Base-by-base conservation (phyloP, 1,284 basidiomycete species). In the Cystobasidium pallidum region DNA sequence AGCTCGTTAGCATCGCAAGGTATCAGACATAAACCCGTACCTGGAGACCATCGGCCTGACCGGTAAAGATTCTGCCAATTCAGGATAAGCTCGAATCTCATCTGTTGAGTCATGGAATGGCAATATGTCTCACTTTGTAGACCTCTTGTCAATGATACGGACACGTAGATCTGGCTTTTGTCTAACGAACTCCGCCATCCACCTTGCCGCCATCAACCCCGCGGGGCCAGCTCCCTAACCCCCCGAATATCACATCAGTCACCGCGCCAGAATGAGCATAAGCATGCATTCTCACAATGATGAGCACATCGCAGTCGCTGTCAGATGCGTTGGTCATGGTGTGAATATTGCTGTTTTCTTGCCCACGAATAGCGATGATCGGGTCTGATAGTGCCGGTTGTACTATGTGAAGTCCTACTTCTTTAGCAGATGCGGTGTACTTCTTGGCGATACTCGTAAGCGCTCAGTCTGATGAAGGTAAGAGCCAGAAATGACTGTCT, bases 1-100 rank as follows among this genome's bases (percentile, higher is more conserved):
- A 28, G 8, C 43, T 3, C 24, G 15, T 36, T 32, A 34, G 19
- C 30, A 36, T 64, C 15, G 54, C 43, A n/a, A 66, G 15, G n/a
- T 15, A 30, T 24, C n/a, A 54, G 19, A 19, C 10, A 13, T 6
- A 36, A 26, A 45, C n/a, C n/a, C 34, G 36, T 47, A 65, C 52
- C 41, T 61, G 70, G 21, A 66, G 63, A 34, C 70, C 70, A 59
- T 72, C 70, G 11, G 70, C 70, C 34, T 72, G 70, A 13, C 70
- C 70, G 32, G 70, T 72, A 28, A 72, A 72, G n/a, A 72, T 72
- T 41, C 70, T 72, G 26, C 21, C 17, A 51, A 2, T 19, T 34
- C 13, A 58, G 15, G 3, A 3, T 45, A 3, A 45, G 19, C n/a
- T 15, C 19, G n/a, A n/a, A 39, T 13, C 36, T 39, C 36, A 39